A percentile compares a stretch with the other conserved stretches of the same genome.
phyloP scores from a whole-genome alignment of 306 rosid species.

The Pterocarpus macrocarpus region DNA sequence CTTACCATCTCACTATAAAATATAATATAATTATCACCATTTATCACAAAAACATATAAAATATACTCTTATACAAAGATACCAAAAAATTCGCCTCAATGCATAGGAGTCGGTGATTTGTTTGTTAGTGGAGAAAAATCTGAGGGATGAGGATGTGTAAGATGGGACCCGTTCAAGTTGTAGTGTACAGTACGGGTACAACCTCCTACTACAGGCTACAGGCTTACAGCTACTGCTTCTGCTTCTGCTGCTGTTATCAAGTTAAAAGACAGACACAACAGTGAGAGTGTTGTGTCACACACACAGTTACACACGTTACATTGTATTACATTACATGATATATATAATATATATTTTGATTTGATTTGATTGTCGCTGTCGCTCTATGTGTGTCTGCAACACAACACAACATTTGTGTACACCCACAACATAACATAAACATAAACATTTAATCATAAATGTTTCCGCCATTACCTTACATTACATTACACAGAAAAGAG shows the following conservation, averaged over 20 bases:
- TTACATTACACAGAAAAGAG: background rate
- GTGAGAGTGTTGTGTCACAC: background rate
- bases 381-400: constrained; percentile 14
- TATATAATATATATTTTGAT: too few species aligned
- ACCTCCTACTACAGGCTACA: background rate
- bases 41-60: too few species aligned
- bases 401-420: constrained; percentile 36
- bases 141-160: too few species aligned
- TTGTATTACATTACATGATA: background rate
- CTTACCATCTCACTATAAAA: too few species aligned
- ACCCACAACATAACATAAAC: constrained; percentile 15
- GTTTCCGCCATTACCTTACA: constrained; percentile 7
- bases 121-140: too few species aligned
- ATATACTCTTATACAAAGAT: too few species aligned
- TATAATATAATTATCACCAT: too few species aligned
- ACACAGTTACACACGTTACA: background rate
- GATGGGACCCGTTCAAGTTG: too few species aligned
- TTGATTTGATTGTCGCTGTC: background rate
- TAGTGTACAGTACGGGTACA: too few species aligned
- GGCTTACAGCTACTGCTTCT: background rate
- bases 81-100: too few species aligned
- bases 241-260: background rate
- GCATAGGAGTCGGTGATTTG: too few species aligned
- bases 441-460: background rate
- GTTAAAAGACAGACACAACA: too few species aligned